These are phyloP conservation scores for Hirsutella thompsonii DNA, from an alignment of 2,329 filamentous ascomycete species.

Conservation along the genomic window DNA sequence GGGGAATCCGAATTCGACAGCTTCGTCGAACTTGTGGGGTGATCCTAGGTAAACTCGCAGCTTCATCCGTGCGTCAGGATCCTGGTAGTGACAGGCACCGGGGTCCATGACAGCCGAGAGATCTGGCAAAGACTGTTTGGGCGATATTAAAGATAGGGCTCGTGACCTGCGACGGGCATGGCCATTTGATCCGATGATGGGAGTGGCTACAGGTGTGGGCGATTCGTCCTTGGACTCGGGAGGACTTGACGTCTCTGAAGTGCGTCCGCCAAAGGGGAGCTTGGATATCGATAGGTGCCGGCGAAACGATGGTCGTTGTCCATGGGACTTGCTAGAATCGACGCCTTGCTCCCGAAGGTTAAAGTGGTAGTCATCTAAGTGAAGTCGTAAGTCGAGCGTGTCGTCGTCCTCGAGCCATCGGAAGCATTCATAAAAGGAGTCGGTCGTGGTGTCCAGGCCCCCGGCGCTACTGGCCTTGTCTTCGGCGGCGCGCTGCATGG, in stretches of 20 bases:
- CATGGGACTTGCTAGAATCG: conserved; percentile 22
- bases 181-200: conserved; percentile 11
- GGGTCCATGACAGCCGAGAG: conserved; percentile 41
- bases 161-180: conserved; percentile 39
- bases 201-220: conserved; percentile 12
- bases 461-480: conserved; percentile 8
- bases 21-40: conserved; percentile 91
- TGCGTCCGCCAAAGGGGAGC: conserved; percentile 42
- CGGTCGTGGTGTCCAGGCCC: conserved; percentile 21
- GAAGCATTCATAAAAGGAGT: conserved; percentile 53
- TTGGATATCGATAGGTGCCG: conserved; percentile 61
- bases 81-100: conserved; percentile 71
- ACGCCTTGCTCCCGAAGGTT: conserved; percentile 42
- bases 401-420: conserved; percentile 64
- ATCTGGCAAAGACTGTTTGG: conserved; percentile 23
- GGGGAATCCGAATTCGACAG: conserved; percentile 86
- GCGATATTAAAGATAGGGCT: conserved; percentile 39
- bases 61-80: conserved; percentile 78
- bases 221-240: conserved; percentile 29
- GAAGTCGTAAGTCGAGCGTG: conserved; percentile 53
- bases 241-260: conserved; percentile 35
- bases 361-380: conserved; percentile 57
- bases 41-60: conserved; percentile 77
- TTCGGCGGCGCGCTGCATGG: conserved; percentile 11
- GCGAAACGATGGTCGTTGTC: conserved; percentile 47